Base-by-base conservation (phyloP, 75 land plant genomes). In the Picea sitchensis region DNA sequence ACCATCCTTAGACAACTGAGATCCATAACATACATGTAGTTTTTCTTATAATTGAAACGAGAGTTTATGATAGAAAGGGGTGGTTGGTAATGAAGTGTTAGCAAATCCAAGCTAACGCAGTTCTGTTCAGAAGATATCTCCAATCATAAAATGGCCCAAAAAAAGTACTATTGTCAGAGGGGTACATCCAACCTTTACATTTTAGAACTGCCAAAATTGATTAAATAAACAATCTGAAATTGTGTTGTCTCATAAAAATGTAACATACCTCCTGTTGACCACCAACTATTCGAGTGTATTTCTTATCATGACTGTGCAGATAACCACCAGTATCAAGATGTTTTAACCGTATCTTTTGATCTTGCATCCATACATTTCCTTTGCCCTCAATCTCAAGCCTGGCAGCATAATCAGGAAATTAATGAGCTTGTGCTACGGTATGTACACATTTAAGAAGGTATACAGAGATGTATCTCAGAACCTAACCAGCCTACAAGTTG, bases 231-330 rank as follows among this genome's bases (percentile, higher is more conserved):
- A 34, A 47, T 31, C 13, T n/a, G 21, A 14, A 12, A 30, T 31
- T 21, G 21, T 41, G 13, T 31, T 18, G 51, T 68, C 26, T 47
- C 23, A 58, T 26, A 36, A 14, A 54, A 61, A 30, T 51, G 30
- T 34, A 78, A 3, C 51, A 68, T 76, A 96, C 99, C 99, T 97
- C 99, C 65, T 97, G 99, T 81, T 97, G 99, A 18, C 98, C 98
- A 38, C 90, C 88, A 78, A 90, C 98, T 77, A 97, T 93, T 6
- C 99, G 88, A 34, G 76, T 79, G 80, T 95, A 97, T 75, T 97
- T 97, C 88, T 92, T 95, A 87, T 95, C 87, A 79, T 97, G 99
- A 72, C 99, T 97, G 75, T 97, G 99, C 5, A 97, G 87, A 80
- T 89, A 93, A 65, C 91, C 96, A 67, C 83, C 82, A 38, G 99